Evolutionary conservation across 2,329 filamentous ascomycete genomes (phyloP), one percentile per base, ranked within the genome.

Genomic region (Fusarium sp.): DNA sequence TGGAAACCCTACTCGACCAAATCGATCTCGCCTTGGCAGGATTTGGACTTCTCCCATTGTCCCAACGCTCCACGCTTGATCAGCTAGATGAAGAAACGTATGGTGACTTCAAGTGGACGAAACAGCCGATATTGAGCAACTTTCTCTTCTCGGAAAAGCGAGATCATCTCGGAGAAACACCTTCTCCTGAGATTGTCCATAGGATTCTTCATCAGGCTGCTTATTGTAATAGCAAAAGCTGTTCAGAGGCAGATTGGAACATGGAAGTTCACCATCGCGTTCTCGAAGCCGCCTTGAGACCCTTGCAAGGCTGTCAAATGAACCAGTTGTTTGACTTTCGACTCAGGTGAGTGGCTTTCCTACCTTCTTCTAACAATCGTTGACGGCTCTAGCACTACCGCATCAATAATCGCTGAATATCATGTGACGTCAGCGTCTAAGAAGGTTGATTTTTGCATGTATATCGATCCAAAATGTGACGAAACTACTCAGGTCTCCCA

Each of bases 401-500:
- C 67, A 3, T 59, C 67, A 4, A 29, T 70, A 4, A 64, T 70
- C 7, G 11, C 22, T 3, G 64, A 67, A 13, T 70, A 70, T 31
- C 63, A 68, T 27, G 35, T 46, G 15, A 41, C 58, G 3, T 56
- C 49, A 18, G 27, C 63, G 15, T 50, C 67, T 4, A 63, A 67
- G 42, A 67, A 53, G 22, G 53, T 63, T 31, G 66, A 69, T 14
- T 70, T 70, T 27, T 70, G 66, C 47, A 63, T 70, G n/a, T 70
- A 70, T 8, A 20, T 70, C 22, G 44, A 70, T 45, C 63, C 66
- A 1, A 55, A 42, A n/a, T 25, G 31, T 15, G 58, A 67, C 27
- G 38, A 44, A 11, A 5, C 17, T 6, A 8, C 53, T 15, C 22
- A 18, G 5, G 20, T 33, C 3, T 14, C 31, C 7, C 27, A 67